Base-by-base conservation (phyloP, 306 rosid species). In the Oxytropis ochrocephala region DNA sequence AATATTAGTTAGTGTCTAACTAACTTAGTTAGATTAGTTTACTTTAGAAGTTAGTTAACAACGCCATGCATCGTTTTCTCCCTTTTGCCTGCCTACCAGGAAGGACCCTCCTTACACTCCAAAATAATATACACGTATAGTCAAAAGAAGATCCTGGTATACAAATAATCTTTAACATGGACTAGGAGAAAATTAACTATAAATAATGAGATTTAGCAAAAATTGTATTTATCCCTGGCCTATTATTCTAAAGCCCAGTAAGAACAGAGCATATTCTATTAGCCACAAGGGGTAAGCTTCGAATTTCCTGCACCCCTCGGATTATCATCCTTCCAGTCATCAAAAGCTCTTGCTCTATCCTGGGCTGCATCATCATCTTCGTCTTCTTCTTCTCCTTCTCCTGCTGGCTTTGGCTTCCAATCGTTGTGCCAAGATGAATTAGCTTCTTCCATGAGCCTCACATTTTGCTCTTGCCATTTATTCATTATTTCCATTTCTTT, bases 301-400 rank as follows among this genome's bases (percentile, higher is more conserved):
- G 72, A 82, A 70, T 95, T 95, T 77, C 97, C 99, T 5, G 96
- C 92, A 73, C 99, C 97, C 0, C 97, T 79, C 18, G 97, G 99
- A 78, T 95, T 95, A 8, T 95, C 99, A 63, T 95, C 99, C 78
- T 95, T 95, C 99, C 99, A 91, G 79, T 95, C 99, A 71, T 95
- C 99, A 88, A 84, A 85, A 14, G 95, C 97, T 73, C 99, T 86
- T 10, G 96, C 97, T 79, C 71, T 91, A 0, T 95, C 97, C 75
- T 88, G 92, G 16, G 92, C 97, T 5, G 83, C 95, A 62, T 89
- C 99, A 13, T 91, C 97, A 13, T 88, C 96, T 61, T 88, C 96
- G 1, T 89, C 95, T 0, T 88, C 92, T 0, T 81, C 93, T 4
- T 78, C 81, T 46, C 81, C 89, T 0, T 80, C 81, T 46, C 82